Evolutionary conservation across 495 filamentous ascomycete species (phyloP).

Genomic region (Coniosporium apollinis): DNA sequence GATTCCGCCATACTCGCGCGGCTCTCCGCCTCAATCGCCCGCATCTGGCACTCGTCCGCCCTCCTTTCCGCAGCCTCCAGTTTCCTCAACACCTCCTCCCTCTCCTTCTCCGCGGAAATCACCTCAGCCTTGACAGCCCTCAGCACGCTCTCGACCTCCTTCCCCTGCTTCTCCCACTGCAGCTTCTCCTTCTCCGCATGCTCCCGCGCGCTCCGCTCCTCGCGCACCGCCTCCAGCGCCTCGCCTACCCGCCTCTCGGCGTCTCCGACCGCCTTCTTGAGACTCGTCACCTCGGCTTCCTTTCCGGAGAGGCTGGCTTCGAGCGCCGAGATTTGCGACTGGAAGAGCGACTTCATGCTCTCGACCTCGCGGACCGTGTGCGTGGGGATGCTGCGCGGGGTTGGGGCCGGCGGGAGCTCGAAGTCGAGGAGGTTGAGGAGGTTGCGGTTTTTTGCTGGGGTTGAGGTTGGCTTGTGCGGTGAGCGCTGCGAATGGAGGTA

Average conservation of each 20-base stretch:
- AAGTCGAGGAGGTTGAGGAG: constrained; percentile 68
- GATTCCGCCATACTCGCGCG: constrained; percentile 21
- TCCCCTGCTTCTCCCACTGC: constrained; percentile 65
- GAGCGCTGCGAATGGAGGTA: constrained; percentile 29
- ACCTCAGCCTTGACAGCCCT: constrained; percentile 68
- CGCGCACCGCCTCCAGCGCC: constrained; percentile 60
- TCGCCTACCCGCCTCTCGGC: constrained; percentile 86
- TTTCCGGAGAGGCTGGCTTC: constrained; percentile 78
- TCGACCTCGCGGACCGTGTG: constrained; percentile 88
- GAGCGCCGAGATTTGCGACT: constrained; percentile 78
- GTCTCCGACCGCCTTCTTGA: constrained; percentile 73
- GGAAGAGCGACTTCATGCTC: constrained; percentile 70
- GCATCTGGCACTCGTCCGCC: constrained; percentile 41
- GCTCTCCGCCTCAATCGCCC: constrained; percentile 28
- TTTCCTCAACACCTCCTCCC: constrained; percentile 51
- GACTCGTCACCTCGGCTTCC: constrained; percentile 70
- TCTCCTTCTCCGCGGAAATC: constrained; percentile 53
- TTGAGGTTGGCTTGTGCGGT: constrained; percentile 20
- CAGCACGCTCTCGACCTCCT: constrained; percentile 71
- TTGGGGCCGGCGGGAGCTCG: constrained; percentile 76
- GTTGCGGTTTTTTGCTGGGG: constrained; percentile 31
- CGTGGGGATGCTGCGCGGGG: constrained; percentile 76
- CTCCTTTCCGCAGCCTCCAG: constrained; percentile 59
- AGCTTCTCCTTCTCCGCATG: constrained; percentile 57
- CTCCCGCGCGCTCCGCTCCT: constrained; percentile 51